Percentiles rank a stretch among this genome's conserved stretches.
Evolutionary conservation across 2,329 filamentous ascomycete genomes (phyloP).

Genomic region (Fusarium multiceps): DNA sequence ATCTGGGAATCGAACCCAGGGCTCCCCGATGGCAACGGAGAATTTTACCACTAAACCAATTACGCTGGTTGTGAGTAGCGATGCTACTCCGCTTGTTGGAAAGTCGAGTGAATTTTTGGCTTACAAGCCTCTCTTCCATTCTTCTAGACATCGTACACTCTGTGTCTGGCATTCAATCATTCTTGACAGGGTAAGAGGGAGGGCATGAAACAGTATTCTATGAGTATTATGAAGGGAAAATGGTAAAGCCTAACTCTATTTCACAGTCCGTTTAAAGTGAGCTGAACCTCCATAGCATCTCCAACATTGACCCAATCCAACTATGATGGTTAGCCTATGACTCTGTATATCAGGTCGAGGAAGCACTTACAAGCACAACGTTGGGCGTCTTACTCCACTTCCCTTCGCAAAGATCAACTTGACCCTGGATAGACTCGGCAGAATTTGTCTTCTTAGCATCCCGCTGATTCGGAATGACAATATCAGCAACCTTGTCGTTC

Average conservation of each 20-base stretch:
- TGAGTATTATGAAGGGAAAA: neutral
- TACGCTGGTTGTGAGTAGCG: neutral
- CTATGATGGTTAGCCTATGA: conserved; percentile 42
- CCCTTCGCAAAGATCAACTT: conserved; percentile 42
- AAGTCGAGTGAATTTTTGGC: neutral
- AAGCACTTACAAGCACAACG: conserved; percentile 46
- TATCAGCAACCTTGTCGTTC: conserved; percentile 45
- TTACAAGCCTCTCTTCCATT: neutral
- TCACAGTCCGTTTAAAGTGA: conserved; percentile 53
- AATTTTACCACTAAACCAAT: conserved; percentile 39
- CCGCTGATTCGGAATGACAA: conserved; percentile 49
- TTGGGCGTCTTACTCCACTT: conserved; percentile 42
- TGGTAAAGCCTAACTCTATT: neutral
- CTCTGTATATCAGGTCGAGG: neutral
- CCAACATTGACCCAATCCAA: conserved; percentile 58
- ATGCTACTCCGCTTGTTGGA: neutral
- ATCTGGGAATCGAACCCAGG: conserved; percentile 32
- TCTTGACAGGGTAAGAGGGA: too few species aligned
- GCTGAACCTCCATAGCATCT: conserved; percentile 53
- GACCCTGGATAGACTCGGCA: conserved; percentile 42
- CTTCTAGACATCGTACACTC: too few species aligned
- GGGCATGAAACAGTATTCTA: neutral
- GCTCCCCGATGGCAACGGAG: conserved; percentile 32
- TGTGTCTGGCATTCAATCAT: neutral
- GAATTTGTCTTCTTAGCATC: conserved; percentile 52